Percentiles rank a stretch among this genome's conserved stretches.
phyloP scores from a whole-genome alignment of 2,329 filamentous ascomycete genomes.

The Penicillium palitans region DNA sequence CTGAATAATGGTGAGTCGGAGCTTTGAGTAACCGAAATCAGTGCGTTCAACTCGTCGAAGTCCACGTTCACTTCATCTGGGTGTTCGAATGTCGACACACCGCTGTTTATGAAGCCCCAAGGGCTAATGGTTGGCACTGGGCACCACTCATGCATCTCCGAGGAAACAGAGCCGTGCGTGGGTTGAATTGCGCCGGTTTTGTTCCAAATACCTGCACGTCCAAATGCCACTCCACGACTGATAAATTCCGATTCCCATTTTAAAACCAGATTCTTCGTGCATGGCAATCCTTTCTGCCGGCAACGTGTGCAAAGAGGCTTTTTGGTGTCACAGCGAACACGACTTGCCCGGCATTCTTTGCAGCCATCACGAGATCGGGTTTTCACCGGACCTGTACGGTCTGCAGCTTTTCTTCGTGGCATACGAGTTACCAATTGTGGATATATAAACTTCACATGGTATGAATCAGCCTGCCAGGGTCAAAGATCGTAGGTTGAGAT shows the following conservation, averaged over 20 bases:
- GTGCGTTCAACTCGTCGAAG: slow-evolving; percentile 24
- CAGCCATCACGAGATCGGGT: slow-evolving; percentile 45
- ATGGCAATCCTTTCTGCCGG: slow-evolving; percentile 36
- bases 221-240: slow-evolving; percentile 46
- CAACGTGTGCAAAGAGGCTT: slow-evolving; percentile 43
- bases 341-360: slow-evolving; percentile 42
- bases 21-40: slow-evolving; percentile 10
- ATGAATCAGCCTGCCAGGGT: neutral
- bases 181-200: slow-evolving; percentile 27
- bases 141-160: slow-evolving; percentile 30
- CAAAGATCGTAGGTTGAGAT: neutral
- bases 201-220: slow-evolving; percentile 45
- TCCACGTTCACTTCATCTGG: slow-evolving; percentile 29
- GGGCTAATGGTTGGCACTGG: slow-evolving; percentile 27
- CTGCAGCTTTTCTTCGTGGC: slow-evolving; percentile 40
- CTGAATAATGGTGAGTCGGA: slow-evolving; percentile 4
- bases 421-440: slow-evolving; percentile 19
- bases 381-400: slow-evolving; percentile 38
- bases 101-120: slow-evolving; percentile 39
- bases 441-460: slow-evolving; percentile 29
- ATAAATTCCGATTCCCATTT: slow-evolving; percentile 45
- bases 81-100: slow-evolving; percentile 30
- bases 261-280: slow-evolving; percentile 39
- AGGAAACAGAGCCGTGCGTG: slow-evolving; percentile 20
- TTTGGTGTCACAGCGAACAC: slow-evolving; percentile 44